phyloP scores from a whole-genome alignment of 495 filamentous ascomycete species.

The Saxophila tyrrhenica region DNA sequence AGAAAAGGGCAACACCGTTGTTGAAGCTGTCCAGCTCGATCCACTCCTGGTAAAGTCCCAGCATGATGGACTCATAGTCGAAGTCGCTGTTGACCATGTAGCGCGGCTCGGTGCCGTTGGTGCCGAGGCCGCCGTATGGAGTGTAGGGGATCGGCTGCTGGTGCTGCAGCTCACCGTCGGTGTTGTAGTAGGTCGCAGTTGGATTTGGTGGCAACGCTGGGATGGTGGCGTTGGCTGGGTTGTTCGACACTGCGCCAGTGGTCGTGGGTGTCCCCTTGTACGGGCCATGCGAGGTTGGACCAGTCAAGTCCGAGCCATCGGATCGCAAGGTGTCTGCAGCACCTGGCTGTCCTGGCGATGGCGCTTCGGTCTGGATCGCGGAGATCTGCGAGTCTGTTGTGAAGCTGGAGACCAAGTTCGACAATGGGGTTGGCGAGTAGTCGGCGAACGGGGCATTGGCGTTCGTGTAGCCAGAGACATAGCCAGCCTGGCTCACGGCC shows the following conservation, averaged over 20 bases:
- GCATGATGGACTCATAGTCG: constrained; percentile 29
- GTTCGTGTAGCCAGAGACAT: constrained; percentile 27
- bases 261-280: constrained; percentile 29
- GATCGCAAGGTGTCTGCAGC: constrained; percentile 18
- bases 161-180: constrained; percentile 54
- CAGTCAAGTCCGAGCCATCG: constrained; percentile 17
- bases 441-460: constrained; percentile 22
- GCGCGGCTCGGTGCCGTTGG: constrained; percentile 62
- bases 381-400: constrained; percentile 18
- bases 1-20: constrained; percentile 61
- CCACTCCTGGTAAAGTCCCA: constrained; percentile 72
- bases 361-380: constrained; percentile 12
- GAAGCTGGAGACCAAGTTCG: constrained; percentile 15
- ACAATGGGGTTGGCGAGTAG: constrained; percentile 14
- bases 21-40: constrained; percentile 85
- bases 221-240: constrained; percentile 16
- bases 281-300: constrained; percentile 30
- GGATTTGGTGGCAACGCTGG: constrained; percentile 28
- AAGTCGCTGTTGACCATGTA: constrained; percentile 43
- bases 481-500: constrained; percentile 4
- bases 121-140: constrained; percentile 65
- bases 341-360: constrained; percentile 2
- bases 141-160: constrained; percentile 60
- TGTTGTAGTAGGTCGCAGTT: constrained; percentile 47
- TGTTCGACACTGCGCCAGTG: constrained; percentile 25